Evolutionary conservation across 805 yeast genomes (phyloP).

Genomic region (Barnettozyma botsteinii): DNA sequence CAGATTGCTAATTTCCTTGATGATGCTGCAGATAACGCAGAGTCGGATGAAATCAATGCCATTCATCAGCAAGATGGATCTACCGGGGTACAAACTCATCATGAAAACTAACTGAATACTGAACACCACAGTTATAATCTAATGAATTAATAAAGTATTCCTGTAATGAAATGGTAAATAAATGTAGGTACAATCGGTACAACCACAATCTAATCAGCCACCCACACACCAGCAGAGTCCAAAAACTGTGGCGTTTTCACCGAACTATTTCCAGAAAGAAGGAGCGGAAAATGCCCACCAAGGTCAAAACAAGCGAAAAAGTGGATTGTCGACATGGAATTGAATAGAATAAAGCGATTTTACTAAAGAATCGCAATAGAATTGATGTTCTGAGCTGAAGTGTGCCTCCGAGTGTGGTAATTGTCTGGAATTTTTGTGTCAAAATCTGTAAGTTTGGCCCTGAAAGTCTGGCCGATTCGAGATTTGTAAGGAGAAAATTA

Average conservation of each 20-base stretch:
- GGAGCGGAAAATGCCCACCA: too few species aligned
- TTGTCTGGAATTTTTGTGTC: background rate
- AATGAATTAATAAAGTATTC: too few species aligned
- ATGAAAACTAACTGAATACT: conserved; percentile 2
- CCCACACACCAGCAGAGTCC: background rate
- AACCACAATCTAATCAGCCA: too few species aligned
- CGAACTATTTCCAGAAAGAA: background rate
- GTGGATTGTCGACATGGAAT: too few species aligned
- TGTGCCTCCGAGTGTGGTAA: too few species aligned
- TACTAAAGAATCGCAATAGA: too few species aligned
- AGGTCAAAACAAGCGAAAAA: too few species aligned
- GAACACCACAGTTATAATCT: too few species aligned
- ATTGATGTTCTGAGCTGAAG: background rate
- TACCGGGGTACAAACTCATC: conserved; percentile 9
- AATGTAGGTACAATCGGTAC: too few species aligned
- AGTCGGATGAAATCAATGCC: background rate
- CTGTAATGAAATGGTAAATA: too few species aligned
- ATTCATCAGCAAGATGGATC: conserved; percentile 2
- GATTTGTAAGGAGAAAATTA: background rate
- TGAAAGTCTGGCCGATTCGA: background rate
- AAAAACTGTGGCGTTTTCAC: conserved; percentile 11
- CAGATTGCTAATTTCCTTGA: background rate
- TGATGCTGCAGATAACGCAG: background rate
- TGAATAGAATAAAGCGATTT: too few species aligned
- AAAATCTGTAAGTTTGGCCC: background rate